phyloP scores from a whole-genome alignment of 176 grass and related monocot species.

The barley (Hordeum vulgare) region DNA sequence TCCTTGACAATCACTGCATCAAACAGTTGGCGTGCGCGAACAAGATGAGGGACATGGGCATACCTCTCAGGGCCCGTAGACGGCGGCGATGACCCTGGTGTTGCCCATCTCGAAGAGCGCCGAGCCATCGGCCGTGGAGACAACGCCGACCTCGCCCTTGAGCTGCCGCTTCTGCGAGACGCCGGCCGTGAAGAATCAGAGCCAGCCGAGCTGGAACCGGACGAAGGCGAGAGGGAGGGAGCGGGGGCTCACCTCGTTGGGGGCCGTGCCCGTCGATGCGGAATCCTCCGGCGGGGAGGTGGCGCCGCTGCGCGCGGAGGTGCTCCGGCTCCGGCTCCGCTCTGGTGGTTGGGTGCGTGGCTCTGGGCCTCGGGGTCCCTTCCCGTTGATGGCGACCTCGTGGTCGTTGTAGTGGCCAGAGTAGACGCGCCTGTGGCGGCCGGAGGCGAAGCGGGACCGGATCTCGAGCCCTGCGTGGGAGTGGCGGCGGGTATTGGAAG shows the following conservation, averaged over 20 bases:
- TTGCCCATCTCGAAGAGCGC: constrained; percentile 98
- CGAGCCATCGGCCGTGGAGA: constrained; percentile 72
- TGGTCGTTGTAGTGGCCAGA: too few relatives aligned
- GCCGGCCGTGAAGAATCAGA: not conserved
- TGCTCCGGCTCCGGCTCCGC: too few relatives aligned
- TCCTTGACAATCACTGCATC: not conserved
- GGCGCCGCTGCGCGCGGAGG: too few relatives aligned
- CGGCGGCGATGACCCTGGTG: constrained; percentile 79
- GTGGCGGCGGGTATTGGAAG: too few relatives aligned
- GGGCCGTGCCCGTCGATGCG: too few relatives aligned
- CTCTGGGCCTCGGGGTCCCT: too few relatives aligned
- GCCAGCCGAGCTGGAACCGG: not conserved
- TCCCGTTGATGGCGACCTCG: too few relatives aligned
- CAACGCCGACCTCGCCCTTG: constrained; percentile 70
- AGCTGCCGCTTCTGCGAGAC: constrained; percentile 91
- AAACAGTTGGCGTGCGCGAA: not conserved
- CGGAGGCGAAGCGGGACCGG: too few relatives aligned
- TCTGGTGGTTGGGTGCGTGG: too few relatives aligned
- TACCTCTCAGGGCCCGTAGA: constrained; percentile 91
- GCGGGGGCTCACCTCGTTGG: constrained; percentile 47
- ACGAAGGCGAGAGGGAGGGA: not conserved
- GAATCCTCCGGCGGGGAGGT: too few relatives aligned
- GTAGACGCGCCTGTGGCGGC: too few relatives aligned
- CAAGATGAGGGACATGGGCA: not conserved
- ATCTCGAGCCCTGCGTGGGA: too few relatives aligned